Percentiles rank a stretch among this genome's conserved stretches.
Conservation (phyloP, 306 rosid genomes). For the Medicago ruthenica region DNA sequence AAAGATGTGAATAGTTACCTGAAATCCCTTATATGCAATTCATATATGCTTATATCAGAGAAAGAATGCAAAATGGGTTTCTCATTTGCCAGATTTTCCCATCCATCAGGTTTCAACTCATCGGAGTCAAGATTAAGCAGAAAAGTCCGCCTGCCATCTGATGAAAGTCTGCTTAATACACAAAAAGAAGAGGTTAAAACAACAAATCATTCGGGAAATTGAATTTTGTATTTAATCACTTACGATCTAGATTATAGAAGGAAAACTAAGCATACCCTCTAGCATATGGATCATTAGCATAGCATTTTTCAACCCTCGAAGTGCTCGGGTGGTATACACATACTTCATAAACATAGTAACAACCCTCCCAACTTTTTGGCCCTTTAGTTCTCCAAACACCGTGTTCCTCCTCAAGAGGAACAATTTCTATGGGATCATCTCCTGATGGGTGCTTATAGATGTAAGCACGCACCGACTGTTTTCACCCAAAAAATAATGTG, state of each 20-base stretch:
- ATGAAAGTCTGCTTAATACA: conserved; percentile 73
- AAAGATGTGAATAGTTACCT: conserved; percentile 57
- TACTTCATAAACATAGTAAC: conserved; percentile 89
- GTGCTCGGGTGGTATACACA: conserved; percentile 88
- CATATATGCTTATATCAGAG: conserved; percentile 88
- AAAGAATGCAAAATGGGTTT: conserved; percentile 69
- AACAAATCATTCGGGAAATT: conserved; percentile 24
- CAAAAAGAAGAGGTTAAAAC: conserved; percentile 39
- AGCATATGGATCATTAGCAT: conserved; percentile 90
- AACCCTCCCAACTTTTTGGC: conserved; percentile 83
- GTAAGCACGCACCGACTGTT: conserved; percentile 68
- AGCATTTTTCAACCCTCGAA: conserved; percentile 71
- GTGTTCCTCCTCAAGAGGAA: conserved; percentile 79
- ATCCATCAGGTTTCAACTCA: conserved; percentile 74
- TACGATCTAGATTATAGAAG: conserved; percentile 22
- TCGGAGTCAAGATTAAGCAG: conserved; percentile 66
- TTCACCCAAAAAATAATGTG: conserved; percentile 21
- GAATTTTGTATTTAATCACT: too few species aligned
- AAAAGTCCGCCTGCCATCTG: conserved; percentile 74
- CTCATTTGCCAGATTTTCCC: conserved; percentile 75
- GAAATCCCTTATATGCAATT: conserved; percentile 90
- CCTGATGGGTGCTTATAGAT: conserved; percentile 69
- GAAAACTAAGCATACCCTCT: conserved; percentile 80
- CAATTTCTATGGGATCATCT: conserved; percentile 65
- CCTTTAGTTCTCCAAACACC: conserved; percentile 89